A percentile compares a stretch with the other conserved stretches of the same genome.
Conservation (phyloP, 2,329 filamentous ascomycete genomes). For the Thielaviopsis euricoi region DNA sequence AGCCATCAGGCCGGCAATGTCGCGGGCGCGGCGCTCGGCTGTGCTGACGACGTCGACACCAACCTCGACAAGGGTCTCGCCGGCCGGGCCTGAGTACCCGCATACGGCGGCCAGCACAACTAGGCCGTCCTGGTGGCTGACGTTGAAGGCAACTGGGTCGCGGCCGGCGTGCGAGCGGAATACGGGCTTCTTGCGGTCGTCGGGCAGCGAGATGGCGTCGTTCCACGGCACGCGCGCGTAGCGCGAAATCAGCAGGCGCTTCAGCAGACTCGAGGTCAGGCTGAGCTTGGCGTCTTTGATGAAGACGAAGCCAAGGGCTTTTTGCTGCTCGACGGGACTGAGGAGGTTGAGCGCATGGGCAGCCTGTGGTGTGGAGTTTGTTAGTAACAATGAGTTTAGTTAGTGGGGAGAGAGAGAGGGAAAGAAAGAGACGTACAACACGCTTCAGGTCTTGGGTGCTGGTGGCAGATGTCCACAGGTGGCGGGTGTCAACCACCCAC, state of each 20-base stretch:
- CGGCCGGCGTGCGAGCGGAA: slow-evolving; percentile 31
- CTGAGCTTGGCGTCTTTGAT: slow-evolving; percentile 59
- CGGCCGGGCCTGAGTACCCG: slow-evolving; percentile 15
- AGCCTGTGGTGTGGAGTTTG: slow-evolving; percentile 27
- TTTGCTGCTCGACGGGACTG: slow-evolving; percentile 35
- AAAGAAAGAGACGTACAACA: slow-evolving; percentile 22
- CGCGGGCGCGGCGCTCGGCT: slow-evolving; percentile 47
- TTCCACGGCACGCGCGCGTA: slow-evolving; percentile 44
- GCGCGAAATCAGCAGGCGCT: slow-evolving; percentile 50
- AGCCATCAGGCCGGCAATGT: slow-evolving; percentile 36
- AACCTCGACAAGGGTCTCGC: slow-evolving; percentile 27
- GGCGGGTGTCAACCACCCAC: slow-evolving; percentile 45
- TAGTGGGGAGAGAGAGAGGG: neutral
- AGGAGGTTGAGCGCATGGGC: slow-evolving; percentile 36
- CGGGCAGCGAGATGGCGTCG: slow-evolving; percentile 37
- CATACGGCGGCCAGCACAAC: slow-evolving; percentile 47
- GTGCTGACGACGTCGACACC: slow-evolving; percentile 66
- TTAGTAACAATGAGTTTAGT: slow-evolving; percentile 7
- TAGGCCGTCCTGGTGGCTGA: slow-evolving; percentile 62
- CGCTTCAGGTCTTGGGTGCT: slow-evolving; percentile 31
- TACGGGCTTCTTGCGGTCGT: slow-evolving; percentile 37
- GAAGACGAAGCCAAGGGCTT: slow-evolving; percentile 45
- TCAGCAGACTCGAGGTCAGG: slow-evolving; percentile 55
- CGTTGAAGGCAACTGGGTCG: slow-evolving; percentile 49
- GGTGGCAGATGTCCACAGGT: slow-evolving; percentile 35